A percentile compares a stretch with the other conserved stretches of the same genome.
phyloP scores from a whole-genome alignment of 2,329 filamentous ascomycete species.

The Xylariaceae sp. region DNA sequence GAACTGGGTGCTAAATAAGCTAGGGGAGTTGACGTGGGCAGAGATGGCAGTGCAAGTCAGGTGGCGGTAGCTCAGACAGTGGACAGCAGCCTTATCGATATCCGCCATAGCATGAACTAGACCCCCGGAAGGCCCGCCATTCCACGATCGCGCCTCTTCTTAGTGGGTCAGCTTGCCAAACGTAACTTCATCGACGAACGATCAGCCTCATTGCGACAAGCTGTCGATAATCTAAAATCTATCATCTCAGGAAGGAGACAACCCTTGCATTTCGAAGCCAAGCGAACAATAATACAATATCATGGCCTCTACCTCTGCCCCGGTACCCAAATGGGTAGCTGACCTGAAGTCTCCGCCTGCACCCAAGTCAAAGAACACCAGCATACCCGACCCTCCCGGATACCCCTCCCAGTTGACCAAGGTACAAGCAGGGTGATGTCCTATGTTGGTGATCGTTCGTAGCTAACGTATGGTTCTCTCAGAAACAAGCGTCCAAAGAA shows the following conservation, averaged over 20 bases:
- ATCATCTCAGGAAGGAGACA: background rate
- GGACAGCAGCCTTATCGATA: background rate
- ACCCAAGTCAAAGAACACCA: conserved; percentile 59
- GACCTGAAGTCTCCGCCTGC: conserved; percentile 70
- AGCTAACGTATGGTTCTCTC: background rate
- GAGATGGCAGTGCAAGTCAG: background rate
- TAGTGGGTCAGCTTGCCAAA: too few species aligned
- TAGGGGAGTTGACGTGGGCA: background rate
- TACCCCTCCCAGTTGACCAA: conserved; percentile 63
- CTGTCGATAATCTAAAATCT: too few species aligned
- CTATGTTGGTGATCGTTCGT: background rate
- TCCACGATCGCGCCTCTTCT: too few species aligned
- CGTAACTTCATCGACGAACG: background rate
- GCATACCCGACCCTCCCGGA: conserved; percentile 81
- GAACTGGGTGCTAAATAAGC: background rate
- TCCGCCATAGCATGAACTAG: too few species aligned
- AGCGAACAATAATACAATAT: too few species aligned
- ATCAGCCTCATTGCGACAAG: background rate
- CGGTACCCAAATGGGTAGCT: conserved; percentile 74
- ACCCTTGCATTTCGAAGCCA: background rate
- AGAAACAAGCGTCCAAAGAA: conserved; percentile 50
- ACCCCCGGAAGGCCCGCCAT: too few species aligned
- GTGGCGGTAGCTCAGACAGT: background rate
- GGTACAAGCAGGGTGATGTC: conserved; percentile 34
- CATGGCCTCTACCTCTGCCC: conserved; percentile 24